phyloP scores from a whole-genome alignment of 176 grass and related monocot genomes.

The Musa troglodytarum region DNA sequence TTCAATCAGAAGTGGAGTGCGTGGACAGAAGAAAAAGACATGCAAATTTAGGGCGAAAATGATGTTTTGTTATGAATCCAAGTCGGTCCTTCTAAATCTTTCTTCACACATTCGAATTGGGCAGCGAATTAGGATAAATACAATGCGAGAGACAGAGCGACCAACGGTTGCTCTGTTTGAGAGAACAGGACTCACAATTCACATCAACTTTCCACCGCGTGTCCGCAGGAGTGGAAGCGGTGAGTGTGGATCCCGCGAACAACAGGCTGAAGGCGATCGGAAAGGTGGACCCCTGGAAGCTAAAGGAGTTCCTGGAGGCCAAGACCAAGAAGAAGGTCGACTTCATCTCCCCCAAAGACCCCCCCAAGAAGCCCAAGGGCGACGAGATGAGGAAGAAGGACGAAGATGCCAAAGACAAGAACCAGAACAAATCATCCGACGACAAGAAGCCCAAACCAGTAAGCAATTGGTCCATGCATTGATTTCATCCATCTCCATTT shows the following conservation, averaged over 20 bases:
- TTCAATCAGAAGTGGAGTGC: too few relatives aligned
- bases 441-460: constrained; percentile 54
- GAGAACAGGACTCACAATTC: too few relatives aligned
- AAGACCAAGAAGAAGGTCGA: constrained; percentile 49
- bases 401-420: constrained; percentile 20
- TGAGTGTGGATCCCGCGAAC: constrained; percentile 30
- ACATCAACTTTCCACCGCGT: too few relatives aligned
- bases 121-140: too few relatives aligned
- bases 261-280: constrained; percentile 51
- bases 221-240: constrained; percentile 38
- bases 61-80: too few relatives aligned
- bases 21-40: too few relatives aligned
- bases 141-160: too few relatives aligned
- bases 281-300: constrained; percentile 34
- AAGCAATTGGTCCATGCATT: constrained; percentile 27
- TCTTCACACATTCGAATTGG: too few relatives aligned
- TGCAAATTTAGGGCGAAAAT: too few relatives aligned
- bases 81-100: too few relatives aligned
- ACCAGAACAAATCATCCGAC: constrained; percentile 31
- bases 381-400: constrained; percentile 31
- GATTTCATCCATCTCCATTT: background rate
- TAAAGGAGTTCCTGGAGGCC: constrained; percentile 57
- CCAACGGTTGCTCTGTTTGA: too few relatives aligned
- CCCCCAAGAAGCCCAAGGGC: constrained; percentile 34
- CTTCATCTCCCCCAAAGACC: constrained; percentile 50